Base-by-base conservation (phyloP, 2,329 filamentous ascomycete genomes). In the Colletotrichum abscissum region DNA sequence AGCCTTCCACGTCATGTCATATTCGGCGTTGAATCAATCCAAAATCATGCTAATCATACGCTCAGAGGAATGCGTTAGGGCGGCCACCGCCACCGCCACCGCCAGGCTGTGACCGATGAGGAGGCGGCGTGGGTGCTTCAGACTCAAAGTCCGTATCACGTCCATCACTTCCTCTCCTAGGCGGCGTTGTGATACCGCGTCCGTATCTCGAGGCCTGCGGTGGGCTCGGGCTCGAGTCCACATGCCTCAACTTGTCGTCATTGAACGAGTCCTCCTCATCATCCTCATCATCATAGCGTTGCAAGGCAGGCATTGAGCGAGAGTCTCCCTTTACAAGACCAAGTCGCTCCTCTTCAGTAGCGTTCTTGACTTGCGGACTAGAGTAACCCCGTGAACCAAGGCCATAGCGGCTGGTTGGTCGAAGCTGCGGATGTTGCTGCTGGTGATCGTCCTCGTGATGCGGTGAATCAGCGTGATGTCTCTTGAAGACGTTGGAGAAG, bases 401-500 rank as follows among this genome's bases (percentile, higher is more conserved):
- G 69, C 79, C 76, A 8, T 78, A 75, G 2, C 75, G 64, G 2
- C 73, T 69, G 1, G 63, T 57, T 7, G 77, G 76, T 24, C 67
- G 72, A 63, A 63, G 58, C 24, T 60, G 62, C 24, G 76, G 68
- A 49, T 72, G 64, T 64, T 58, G 80, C 66, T 76, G 77, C 55
- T 58, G 80, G 66, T 76, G 77, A 56, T 75, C 76, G 72, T 77
- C 75, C 22, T 80, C 78, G 11, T 73, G 68, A 49, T 75, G 62
- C 14, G 63, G 42, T 28, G 63, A 69, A 7, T 76, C 74, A 62
- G 76, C 76, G 66, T 82, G 86, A 76, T 87, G 84, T 63, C 92
- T 88, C 73, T 86, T 85, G 82, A 98, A 97, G 65, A 98, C 91
- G 76, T 93, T 95, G 76, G 95, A 93, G 86, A 98, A 98, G 22